These are phyloP conservation scores for Fusarium phyllophilum DNA, from an alignment of 2,329 filamentous ascomycete species.

Conservation along the genomic window DNA sequence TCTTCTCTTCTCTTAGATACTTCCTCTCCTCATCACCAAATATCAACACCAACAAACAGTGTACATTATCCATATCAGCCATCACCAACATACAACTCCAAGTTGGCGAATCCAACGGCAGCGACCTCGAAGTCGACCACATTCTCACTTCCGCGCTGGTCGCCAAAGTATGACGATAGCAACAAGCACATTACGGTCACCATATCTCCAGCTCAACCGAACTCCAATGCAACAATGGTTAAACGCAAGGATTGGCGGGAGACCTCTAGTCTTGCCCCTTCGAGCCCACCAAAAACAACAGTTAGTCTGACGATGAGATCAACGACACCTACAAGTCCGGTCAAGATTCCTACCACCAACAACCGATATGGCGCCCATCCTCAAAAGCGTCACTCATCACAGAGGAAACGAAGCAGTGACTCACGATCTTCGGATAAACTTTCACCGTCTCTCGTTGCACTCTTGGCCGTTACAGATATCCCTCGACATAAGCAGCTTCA, in stretches of 20 bases:
- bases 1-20: constrained; percentile 22
- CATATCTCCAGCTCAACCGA: constrained; percentile 36
- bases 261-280: constrained; percentile 42
- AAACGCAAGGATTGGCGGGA: constrained; percentile 50
- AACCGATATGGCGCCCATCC: constrained; percentile 49
- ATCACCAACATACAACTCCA: constrained; percentile 9
- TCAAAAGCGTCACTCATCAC: constrained; percentile 52
- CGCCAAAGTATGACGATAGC: constrained; percentile 47
- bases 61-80: constrained; percentile 13
- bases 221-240: constrained; percentile 48
- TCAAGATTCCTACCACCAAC: constrained; percentile 63
- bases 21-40: constrained; percentile 17
- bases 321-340: constrained; percentile 58
- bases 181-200: constrained; percentile 40
- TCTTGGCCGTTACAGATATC: constrained; percentile 71
- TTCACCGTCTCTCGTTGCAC: constrained; percentile 67
- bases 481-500: constrained; percentile 58
- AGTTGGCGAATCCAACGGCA: constrained; percentile 24
- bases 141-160: constrained; percentile 37
- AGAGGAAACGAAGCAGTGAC: constrained; percentile 53
- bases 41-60: constrained; percentile 8
- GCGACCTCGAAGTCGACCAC: constrained; percentile 32
- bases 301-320: constrained; percentile 44
- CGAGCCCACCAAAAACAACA: constrained; percentile 44
- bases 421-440: constrained; percentile 64